Conservation (phyloP, 257 asterid species). For the Solanum piurae region DNA sequence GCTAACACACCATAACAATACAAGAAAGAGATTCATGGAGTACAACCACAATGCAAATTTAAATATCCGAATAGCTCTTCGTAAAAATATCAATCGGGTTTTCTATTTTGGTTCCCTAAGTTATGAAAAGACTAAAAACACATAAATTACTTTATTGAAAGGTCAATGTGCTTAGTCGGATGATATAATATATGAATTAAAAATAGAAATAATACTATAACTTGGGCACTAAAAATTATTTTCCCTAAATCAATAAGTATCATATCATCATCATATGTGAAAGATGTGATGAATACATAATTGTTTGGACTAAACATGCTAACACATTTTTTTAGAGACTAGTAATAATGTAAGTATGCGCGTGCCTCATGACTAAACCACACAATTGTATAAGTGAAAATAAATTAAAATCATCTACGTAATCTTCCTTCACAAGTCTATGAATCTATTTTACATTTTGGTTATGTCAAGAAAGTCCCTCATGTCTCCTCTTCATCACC, state of each 20-base stretch:
- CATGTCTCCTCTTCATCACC: slow-evolving; percentile 21
- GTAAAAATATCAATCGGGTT: too few relatives aligned
- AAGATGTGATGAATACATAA: too few relatives aligned
- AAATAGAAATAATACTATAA: neutral
- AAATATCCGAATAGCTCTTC: neutral
- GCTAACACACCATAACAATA: neutral
- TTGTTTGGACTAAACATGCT: too few relatives aligned
- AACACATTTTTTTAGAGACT: too few relatives aligned
- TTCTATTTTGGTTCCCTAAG: neutral
- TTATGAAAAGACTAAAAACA: neutral
- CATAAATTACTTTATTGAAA: neutral
- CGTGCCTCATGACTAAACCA: neutral
- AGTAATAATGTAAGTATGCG: neutral
- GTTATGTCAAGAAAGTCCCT: slow-evolving; percentile 17
- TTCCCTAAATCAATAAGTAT: neutral
- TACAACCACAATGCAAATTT: neutral
- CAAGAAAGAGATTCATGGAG: neutral
- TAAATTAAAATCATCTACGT: neutral
- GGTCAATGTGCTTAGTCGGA: neutral
- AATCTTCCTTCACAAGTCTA: neutral
- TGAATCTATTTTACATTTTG: neutral
- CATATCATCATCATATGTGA: too few relatives aligned
- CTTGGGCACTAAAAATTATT: neutral
- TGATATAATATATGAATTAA: too few relatives aligned
- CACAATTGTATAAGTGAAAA: neutral